Base-by-base conservation (phyloP, 257 asterid species). In the Nicotiana noctiflora region DNA sequence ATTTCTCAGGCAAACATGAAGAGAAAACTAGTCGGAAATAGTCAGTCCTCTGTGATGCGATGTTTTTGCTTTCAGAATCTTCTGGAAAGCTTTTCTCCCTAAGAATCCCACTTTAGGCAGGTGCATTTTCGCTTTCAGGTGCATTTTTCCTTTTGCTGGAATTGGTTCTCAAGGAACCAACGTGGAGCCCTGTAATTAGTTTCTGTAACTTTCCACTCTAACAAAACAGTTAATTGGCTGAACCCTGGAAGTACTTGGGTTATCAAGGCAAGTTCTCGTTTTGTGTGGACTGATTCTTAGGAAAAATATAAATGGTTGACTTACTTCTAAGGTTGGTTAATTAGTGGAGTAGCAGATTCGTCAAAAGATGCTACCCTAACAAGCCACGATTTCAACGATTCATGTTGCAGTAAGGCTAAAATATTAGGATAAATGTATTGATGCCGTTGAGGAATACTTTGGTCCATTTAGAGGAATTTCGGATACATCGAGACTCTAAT, bases 161-260 rank as follows among this genome's bases (percentile, higher is more conserved):
- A 46, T n/a, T 72, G 78, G 32, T 44, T 70, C 57, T 37, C 19
- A 70, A 40, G 32, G 40, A 46, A 4, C 60, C 23, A 23, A 40
- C 40, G 14, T 70, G 60, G 60, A 72, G 49, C 21, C 40, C 40
- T 72, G 78, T 72, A 72, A 72, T 46, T 72, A 72, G 60, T 72
- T 21, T 72, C 40, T 31, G 60, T 8, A 8, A 70, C 40, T 21
- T 72, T 46, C 60, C 37, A 23, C 60, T 46, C 40, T 46, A 21
- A 46, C 78, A 72, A 46, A 57, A 72, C 77, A 46, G 77, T 21
- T 14, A 18, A 46, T 46, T 72, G 60, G 21, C 78, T 46, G 23
- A 49, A 72, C 19, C 8, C 37, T 21, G 77, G 34, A 44, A 46
- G 60, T 72, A 72, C 40, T 44, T 72, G 60, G 60, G 37, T 23